Base-by-base conservation (phyloP, 2,329 filamentous ascomycete species). In the Fusarium lyarnte region DNA sequence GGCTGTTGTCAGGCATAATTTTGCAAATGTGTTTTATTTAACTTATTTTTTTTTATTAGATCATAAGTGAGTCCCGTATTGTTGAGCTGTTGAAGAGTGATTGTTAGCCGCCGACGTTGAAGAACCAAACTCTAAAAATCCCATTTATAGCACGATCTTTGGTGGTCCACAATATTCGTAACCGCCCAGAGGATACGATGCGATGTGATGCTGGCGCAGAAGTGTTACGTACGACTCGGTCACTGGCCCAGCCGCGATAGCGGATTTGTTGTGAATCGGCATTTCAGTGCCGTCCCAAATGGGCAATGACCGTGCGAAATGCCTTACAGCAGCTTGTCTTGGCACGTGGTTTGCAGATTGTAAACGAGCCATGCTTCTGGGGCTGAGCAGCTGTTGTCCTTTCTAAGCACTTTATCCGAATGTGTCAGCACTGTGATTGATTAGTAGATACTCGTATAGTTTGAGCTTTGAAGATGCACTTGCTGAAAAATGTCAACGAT, bases 81-180 rank as follows among this genome's bases (percentile, higher is more conserved):
- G 10, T 39, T n/a, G 10, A 27, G 6, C 13, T 53, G 33, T 7
- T 13, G 0, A 9, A 39, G 14, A 5, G 12, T 21, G 21, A 29
- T n/a, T 9, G 33, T n/a, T 39, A 53, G 17, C 31, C 49, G 49
- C 49, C 33, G 33, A 12, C 14, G 49, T 53, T 29, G 49, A 33
- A 16, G 11, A 53, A 5, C 19, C 8, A 39, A 52, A 53, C 49
- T 53, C 33, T 53, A 53, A 53, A 39, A 29, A 39, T 6, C 5
- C 49, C 33, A 39, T 27, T 53, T 53, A 53, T 53, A 53, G 49
- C 0, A 23, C 4, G 19, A 5, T 17, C n/a, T 27, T 7, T 5
- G 23, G 23, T 27, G 39, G 19, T 35, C 57, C 57, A 59, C 57
- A 54, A 59, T 59, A 59, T 59, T 59, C 57, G 46, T 53, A 59